Evolutionary conservation across 257 asterid species (phyloP).

Genomic region (Catharanthus roseus): DNA sequence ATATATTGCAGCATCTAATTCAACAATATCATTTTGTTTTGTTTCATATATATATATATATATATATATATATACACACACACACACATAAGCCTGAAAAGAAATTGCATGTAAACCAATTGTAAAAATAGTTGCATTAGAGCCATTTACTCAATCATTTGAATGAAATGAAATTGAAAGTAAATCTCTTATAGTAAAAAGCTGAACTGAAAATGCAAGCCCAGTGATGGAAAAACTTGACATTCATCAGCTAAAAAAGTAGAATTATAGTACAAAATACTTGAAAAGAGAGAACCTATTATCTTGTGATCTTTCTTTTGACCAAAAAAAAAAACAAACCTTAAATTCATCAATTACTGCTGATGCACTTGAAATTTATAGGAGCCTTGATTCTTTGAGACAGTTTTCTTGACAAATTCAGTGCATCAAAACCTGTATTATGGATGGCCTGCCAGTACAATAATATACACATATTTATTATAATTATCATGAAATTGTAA

Average conservation of each 20-base stretch:
- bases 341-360: not conserved
- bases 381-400: not conserved
- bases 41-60: not conserved
- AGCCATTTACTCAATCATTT: no score
- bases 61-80: no score
- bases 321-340: not conserved
- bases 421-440: not conserved
- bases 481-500: no score
- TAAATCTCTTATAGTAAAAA: not conserved
- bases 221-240: no score
- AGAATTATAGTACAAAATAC: no score
- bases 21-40: not conserved
- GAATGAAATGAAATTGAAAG: not conserved
- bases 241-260: no score
- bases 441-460: constrained; percentile 2
- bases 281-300: not conserved
- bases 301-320: not conserved
- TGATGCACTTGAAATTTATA: not conserved
- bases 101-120: not conserved
- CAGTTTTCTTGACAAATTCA: constrained; percentile 9
- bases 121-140: not conserved
- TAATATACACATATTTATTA: no score
- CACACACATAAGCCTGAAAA: not conserved
- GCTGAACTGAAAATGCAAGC: not conserved
- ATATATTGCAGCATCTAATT: not conserved